Base-by-base conservation (phyloP, 495 filamentous ascomycete species). In the Elasticomyces elasticus region DNA sequence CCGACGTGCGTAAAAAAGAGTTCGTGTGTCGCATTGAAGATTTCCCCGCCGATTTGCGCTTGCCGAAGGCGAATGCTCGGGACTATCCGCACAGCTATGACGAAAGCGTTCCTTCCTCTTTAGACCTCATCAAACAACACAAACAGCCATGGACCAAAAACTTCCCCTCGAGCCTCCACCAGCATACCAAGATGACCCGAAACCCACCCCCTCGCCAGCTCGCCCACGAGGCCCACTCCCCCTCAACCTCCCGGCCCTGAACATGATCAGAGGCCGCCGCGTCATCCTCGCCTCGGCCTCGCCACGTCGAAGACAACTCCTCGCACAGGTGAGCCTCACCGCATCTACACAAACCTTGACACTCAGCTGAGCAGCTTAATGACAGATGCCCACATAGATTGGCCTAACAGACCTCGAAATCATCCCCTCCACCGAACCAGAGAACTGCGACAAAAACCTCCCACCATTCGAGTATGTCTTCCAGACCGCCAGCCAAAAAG, bases 401-500 rank as follows among this genome's bases (percentile, higher is more conserved):
- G 86, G 86, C 58, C 78, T 94, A 5, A 74, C 75, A 28, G 59
- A 62, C 63, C 67, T 95, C 69, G 87, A 95, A 56, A 76, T 95
- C 62, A 75, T 84, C 58, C 87, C 92, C 33, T 94, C 87, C 35
- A 79, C 74, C 53, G 79, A 84, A 42, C 80, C 83, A 33, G 91
- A 97, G 69, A 75, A 95, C 73, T 78, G 91, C 35, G 77, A 85
- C 56, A 95, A 96, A 63, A 69, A 72, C n/a, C 78, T 88, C 43
- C 75, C 79, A 0, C 86, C 92, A 0, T 87, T 89, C 65, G 87
- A 89, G 64, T 98, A 98, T 73, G 92, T 95, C 5, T 76, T 90
- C 0, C 78, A 80, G 27, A 98, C 94, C 13, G 94, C 92, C 1
- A 79, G 76, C 1, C 79, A 83, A 60, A 98, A 97, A 66, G 82